Percentiles rank a stretch among this genome's conserved stretches.
These are phyloP conservation scores for Sanguinoderma infundibulare DNA, from an alignment of 1,284 basidiomycete species.

Conservation along the genomic window DNA sequence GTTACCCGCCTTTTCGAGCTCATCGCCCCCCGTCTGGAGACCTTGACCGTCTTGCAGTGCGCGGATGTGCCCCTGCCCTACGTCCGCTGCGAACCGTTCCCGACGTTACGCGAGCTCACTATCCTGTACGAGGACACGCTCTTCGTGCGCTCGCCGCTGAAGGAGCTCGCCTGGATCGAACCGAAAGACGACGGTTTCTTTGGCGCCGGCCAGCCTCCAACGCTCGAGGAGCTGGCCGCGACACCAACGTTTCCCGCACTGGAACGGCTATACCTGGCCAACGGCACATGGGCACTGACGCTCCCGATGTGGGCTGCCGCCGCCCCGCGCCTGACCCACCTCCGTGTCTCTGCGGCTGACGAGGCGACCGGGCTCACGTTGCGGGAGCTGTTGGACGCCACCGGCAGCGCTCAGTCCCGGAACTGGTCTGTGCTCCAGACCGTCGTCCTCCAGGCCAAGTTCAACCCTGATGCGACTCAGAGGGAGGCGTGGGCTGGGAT, in stretches of 20 bases:
- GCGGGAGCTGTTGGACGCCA: background rate
- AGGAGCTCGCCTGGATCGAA: conserved; percentile 1
- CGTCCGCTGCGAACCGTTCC: conserved; percentile 6
- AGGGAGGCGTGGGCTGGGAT: background rate
- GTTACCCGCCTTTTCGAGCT: conserved; percentile 13
- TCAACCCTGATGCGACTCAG: background rate
- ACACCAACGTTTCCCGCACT: conserved; percentile 13
- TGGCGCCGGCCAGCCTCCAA: conserved; percentile 1
- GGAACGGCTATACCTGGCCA: conserved; percentile 11
- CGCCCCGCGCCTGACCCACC: conserved; percentile 7
- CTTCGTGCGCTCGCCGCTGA: conserved; percentile 3
- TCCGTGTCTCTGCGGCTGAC: conserved; percentile 3
- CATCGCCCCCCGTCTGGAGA: conserved; percentile 10
- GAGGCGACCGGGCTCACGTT: background rate
- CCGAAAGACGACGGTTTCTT: conserved; percentile 5
- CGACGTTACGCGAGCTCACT: conserved; percentile 14
- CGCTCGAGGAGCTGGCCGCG: background rate
- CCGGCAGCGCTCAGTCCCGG: no score
- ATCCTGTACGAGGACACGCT: conserved; percentile 15
- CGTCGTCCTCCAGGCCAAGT: background rate
- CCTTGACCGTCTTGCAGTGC: conserved; percentile 16
- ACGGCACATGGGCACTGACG: conserved; percentile 6
- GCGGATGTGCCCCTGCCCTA: conserved; percentile 11
- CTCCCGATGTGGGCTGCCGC: conserved; percentile 12
- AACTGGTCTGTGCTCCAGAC: background rate